These are phyloP conservation scores for Fusarium proliferatum DNA, from an alignment of 2,329 filamentous ascomycete species.

Conservation along the genomic window DNA sequence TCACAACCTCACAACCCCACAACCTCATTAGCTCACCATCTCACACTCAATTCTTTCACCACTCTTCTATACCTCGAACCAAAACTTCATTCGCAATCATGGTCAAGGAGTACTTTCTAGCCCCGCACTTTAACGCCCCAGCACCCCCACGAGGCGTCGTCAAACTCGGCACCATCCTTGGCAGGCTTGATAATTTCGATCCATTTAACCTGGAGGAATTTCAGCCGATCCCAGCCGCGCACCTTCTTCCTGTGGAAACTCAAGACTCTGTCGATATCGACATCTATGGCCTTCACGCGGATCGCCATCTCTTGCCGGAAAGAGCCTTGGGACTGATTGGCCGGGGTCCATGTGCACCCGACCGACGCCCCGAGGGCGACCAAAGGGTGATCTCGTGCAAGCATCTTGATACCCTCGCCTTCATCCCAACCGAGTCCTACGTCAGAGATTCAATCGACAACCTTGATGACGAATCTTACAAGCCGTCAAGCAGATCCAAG, in stretches of 20 bases:
- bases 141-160: fast-evolving
- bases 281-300: fast-evolving
- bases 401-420: not conserved
- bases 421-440: fast-evolving
- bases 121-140: not conserved
- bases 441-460: not conserved
- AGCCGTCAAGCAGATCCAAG: fast-evolving
- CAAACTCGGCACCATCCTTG: not conserved
- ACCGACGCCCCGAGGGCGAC: not conserved
- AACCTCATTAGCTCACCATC: not conserved
- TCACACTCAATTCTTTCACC: not conserved
- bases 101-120: not conserved
- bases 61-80: fast-evolving
- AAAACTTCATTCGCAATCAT: not conserved
- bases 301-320: fast-evolving
- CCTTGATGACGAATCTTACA: fast-evolving
- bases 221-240: not conserved
- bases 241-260: not conserved
- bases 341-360: fast-evolving
- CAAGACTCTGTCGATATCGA: not conserved
- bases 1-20: not conserved
- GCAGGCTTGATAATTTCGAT: not conserved
- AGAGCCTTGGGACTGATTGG: not conserved
- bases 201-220: too few relatives aligned
- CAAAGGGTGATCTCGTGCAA: fast-evolving